Base-by-base conservation (phyloP, 176 grass and related monocot genomes). In the Oryza punctata region DNA sequence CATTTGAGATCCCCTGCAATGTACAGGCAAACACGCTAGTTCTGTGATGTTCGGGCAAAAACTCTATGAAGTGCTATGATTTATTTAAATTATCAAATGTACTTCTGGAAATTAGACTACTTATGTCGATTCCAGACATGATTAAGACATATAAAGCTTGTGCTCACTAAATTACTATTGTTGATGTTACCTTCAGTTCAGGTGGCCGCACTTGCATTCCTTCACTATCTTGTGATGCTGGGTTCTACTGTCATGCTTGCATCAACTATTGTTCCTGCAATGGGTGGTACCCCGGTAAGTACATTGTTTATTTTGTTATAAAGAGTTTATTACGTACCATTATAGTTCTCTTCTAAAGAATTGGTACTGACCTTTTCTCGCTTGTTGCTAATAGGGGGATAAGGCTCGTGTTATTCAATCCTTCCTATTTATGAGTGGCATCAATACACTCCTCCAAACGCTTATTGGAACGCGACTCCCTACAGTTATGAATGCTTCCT, bases 401-500 rank as follows among this genome's bases (percentile, higher is more conserved):
- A 99, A 99, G 79, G 97, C 97, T 67, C 91, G 93, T 4, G 85
- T 96, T 47, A 99, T 99, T 88, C 91, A 99, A 32, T 89, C 97
- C 0, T 84, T 99, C 68, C 76, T 99, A 25, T 99, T 99, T 85
- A 94, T 91, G 93, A 90, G 97, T 30, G 97, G 93, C n/a, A 90
- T 99, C 40, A 99, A 99, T 85, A 99, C 97, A 24, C 84, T 99
- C 69, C 73, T 96, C 25, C 97, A 99, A 88, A 99, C 97, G 59
- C 77, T 99, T 67, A 15, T 94, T 41, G 97, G 97, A 82, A 91
- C 89, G 12, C 90, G 97, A 2, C 91, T 99, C 60, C 97, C 97
- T 16, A 96, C 93, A 75, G 63, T 99, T 70, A 99, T 99, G 97
- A 93, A 83, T 81, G 83, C 89, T 28, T 99, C 97, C 24, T 99